Evolutionary conservation across 2,329 filamentous ascomycete species (phyloP).

Genomic region (Elsinoe batatas): DNA sequence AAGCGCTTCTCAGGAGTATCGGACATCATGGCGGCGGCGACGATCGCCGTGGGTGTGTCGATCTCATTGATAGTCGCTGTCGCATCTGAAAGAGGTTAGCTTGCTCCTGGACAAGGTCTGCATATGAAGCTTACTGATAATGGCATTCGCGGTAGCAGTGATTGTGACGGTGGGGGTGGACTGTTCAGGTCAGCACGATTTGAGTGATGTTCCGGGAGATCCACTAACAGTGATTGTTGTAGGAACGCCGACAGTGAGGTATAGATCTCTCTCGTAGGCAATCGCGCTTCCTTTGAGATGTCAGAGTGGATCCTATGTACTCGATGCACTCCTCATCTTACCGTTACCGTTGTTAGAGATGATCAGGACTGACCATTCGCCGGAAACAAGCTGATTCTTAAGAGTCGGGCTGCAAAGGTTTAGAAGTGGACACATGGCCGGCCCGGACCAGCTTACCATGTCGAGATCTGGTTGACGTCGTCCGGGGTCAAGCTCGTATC

Average conservation of each 20-base stretch:
- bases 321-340: neutral
- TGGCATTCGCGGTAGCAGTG: neutral
- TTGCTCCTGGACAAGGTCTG: neutral
- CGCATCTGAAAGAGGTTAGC: slow-evolving; percentile 13
- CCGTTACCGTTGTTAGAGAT: slow-evolving; percentile 36
- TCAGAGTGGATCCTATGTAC: neutral
- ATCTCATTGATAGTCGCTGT: slow-evolving; percentile 19
- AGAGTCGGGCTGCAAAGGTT: neutral
- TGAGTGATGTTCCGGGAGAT: neutral
- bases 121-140: neutral
- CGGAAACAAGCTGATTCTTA: slow-evolving; percentile 35
- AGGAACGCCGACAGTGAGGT: slow-evolving; percentile 28
- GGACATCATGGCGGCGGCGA: slow-evolving; percentile 15
- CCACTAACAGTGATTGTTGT: slow-evolving; percentile 21
- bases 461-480: slow-evolving; percentile 30
- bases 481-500: slow-evolving; percentile 33
- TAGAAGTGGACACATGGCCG: neutral
- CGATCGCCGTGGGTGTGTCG: slow-evolving; percentile 20
- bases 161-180: slow-evolving; percentile 1
- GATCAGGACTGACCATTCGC: slow-evolving; percentile 35
- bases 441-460: slow-evolving; percentile 23
- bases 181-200: neutral
- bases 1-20: slow-evolving; percentile 14
- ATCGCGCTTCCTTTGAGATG: slow-evolving; percentile 27
- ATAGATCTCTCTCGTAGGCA: slow-evolving; percentile 36